A percentile compares a stretch with the other conserved stretches of the same genome.
Evolutionary conservation across 805 yeast genomes (phyloP).

Genomic region (Ogataea populi-albae): DNA sequence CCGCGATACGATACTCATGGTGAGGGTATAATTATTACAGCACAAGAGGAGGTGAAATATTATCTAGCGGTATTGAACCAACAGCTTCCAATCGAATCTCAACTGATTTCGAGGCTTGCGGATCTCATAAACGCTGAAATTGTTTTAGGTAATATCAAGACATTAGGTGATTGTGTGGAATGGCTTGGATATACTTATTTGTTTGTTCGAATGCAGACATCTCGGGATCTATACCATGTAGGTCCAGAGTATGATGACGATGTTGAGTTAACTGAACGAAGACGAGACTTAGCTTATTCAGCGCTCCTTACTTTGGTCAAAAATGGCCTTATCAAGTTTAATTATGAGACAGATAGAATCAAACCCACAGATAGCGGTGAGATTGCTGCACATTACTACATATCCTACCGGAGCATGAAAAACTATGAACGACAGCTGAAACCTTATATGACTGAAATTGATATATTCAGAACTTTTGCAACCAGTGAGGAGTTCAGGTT

Average conservation of each 20-base stretch:
- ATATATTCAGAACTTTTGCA: constrained; percentile 73
- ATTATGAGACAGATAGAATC: constrained; percentile 45
- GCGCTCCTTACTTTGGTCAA: constrained; percentile 61
- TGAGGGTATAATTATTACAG: constrained; percentile 89
- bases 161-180: constrained; percentile 61
- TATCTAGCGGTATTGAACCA: constrained; percentile 88
- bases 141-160: constrained; percentile 63
- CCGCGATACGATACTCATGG: constrained; percentile 92
- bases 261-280: constrained; percentile 43
- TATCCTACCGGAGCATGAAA: constrained; percentile 69
- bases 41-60: constrained; percentile 81
- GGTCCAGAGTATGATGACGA: constrained; percentile 63
- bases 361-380: constrained; percentile 69
- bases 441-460: constrained; percentile 67
- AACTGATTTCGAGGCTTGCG: constrained; percentile 63
- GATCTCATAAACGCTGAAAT: constrained; percentile 87
- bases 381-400: constrained; percentile 84
- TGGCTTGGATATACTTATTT: constrained; percentile 84
- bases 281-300: constrained; percentile 72
- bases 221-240: constrained; percentile 74
- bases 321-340: constrained; percentile 59
- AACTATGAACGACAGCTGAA: constrained; percentile 60
- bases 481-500: constrained; percentile 81
- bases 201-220: constrained; percentile 69
- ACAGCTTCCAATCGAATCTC: constrained; percentile 90